Evolutionary conservation across 257 asterid genomes (phyloP), one percentile per base, ranked within the genome.

Genomic region (Eustoma russellianum): DNA sequence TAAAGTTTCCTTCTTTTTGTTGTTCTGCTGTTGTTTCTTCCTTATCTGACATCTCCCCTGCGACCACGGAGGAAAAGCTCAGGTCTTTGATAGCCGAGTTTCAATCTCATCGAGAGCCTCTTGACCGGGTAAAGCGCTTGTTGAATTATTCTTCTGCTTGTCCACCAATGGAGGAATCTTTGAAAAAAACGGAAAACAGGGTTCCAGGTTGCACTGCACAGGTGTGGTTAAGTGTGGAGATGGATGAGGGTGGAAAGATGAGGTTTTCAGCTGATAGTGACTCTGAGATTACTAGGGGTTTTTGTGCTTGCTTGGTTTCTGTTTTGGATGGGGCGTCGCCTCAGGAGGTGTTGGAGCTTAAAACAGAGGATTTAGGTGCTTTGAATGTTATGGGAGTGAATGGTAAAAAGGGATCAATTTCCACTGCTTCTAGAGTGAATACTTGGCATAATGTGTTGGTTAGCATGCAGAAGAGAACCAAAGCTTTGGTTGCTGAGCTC

Each of bases 401-500:
- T 47, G 80, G 84, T 47, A 63, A 50, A 63, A 67, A 56, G 24
- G 64, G 59, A 13, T 56, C 54, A 33, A n/a, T 50, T 48, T 79
- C 73, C 24, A 51, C 74, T 63, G 70, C 82, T 30, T 71, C 76
- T 13, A 79, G 99, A 67, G 81, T 68, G 15, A 92, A 88, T 70
- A 83, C 99, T 53, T 92, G 99, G 97, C 93, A 88, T 49, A 92
- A 88, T 74, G 94, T 88, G 66, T 74, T 92, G 80, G 66, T 85
- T 55, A 85, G 88, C 72, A 71, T 92, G 85, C 99, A 92, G 77
- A 92, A 88, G 71, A 81, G 88, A 72, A 73, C 88, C 5, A 84
- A 78, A 64, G 82, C 75, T 33, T 64, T 82, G 77, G 77, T 80
- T 43, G 87, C 85, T 6, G 81, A 72, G 72, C 74, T 83, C 5